These are phyloP conservation scores for Thelonectria rubi DNA, from an alignment of 2,329 filamentous ascomycete genomes.

Conservation along the genomic window DNA sequence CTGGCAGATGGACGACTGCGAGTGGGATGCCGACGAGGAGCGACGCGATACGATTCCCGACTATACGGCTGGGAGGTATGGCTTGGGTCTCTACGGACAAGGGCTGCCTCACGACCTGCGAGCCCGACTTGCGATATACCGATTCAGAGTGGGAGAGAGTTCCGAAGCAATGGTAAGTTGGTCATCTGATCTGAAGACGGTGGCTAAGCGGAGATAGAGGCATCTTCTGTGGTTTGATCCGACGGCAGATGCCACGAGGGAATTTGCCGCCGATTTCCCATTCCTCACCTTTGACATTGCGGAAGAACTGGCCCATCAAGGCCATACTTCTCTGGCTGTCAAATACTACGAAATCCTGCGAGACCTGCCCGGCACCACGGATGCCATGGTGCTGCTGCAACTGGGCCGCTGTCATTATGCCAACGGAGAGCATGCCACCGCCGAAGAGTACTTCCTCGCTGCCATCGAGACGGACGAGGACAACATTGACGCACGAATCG, in stretches of 20 bases:
- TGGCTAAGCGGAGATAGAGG: conserved; percentile 50
- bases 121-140: conserved; percentile 83
- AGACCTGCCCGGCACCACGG: conserved; percentile 57
- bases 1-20: conserved; percentile 77
- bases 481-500: conserved; percentile 79
- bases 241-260: conserved; percentile 57
- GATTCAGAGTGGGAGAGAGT: conserved; percentile 74
- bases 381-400: conserved; percentile 62
- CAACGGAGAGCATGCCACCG: conserved; percentile 70
- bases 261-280: conserved; percentile 70
- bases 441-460: conserved; percentile 79
- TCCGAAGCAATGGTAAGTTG: conserved; percentile 77
- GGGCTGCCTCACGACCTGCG: conserved; percentile 84
- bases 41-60: conserved; percentile 70
- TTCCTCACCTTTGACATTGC: conserved; percentile 80
- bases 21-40: conserved; percentile 82
- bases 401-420: conserved; percentile 75
- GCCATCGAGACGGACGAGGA: conserved; percentile 76
- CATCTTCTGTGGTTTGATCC: conserved; percentile 78
- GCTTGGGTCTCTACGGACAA: conserved; percentile 70
- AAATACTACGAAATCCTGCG: conserved; percentile 66
- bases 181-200: background rate
- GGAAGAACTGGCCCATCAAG: conserved; percentile 51
- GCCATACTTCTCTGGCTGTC: conserved; percentile 53
- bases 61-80: conserved; percentile 66